A percentile compares a stretch with the other conserved stretches of the same genome.
These are phyloP conservation scores for Verticillium albo-atrum DNA, from an alignment of 2,329 filamentous ascomycete genomes.

Conservation along the genomic window DNA sequence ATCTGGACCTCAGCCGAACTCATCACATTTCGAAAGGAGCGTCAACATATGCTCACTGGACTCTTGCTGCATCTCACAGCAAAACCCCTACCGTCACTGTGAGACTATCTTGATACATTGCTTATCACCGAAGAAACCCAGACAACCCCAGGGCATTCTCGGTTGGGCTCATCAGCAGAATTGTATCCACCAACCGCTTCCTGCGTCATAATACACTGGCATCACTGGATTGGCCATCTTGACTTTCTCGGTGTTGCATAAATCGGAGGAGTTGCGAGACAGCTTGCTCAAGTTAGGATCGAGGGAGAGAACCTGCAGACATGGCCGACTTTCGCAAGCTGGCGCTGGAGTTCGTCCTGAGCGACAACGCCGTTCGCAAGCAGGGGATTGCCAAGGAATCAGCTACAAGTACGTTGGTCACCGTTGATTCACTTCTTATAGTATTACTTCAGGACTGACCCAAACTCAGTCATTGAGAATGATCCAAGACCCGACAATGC, in stretches of 20 bases:
- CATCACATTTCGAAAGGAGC: background rate
- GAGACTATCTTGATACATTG: background rate
- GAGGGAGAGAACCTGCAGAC: background rate
- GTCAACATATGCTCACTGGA: background rate
- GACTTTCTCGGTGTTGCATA: background rate
- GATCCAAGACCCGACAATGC: conserved; percentile 37
- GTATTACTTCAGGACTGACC: background rate
- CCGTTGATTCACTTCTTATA: background rate
- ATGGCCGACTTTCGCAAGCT: conserved; percentile 51
- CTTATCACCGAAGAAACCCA: background rate
- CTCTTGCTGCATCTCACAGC: background rate
- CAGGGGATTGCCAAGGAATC: conserved; percentile 28
- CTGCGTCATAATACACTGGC: background rate
- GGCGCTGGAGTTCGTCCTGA: conserved; percentile 50
- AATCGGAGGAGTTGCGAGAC: background rate
- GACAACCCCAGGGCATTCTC: background rate
- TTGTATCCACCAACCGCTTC: background rate
- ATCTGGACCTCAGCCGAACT: background rate
- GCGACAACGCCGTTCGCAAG: conserved; percentile 30
- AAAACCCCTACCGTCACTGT: background rate
- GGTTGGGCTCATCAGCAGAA: background rate
- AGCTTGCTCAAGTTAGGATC: background rate
- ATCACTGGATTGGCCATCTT: background rate
- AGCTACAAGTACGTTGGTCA: background rate
- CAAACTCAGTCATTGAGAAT: conserved; percentile 36